Evolutionary conservation across 106 monocot genomes (phyloP).

Genomic region (Chionographis japonica): DNA sequence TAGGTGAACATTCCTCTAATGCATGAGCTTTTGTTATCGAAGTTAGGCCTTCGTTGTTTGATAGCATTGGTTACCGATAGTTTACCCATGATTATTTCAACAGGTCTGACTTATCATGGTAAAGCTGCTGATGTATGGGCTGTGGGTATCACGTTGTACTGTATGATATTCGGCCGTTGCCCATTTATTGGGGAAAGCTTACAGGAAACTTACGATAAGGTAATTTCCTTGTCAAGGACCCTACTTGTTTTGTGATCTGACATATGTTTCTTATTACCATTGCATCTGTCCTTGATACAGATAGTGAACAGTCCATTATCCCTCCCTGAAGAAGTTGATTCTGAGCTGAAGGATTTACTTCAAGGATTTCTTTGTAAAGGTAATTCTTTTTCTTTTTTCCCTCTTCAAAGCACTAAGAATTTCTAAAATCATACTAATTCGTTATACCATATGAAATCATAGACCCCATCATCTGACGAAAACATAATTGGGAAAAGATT

Average conservation of each 20-base stretch:
- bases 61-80: too few relatives aligned
- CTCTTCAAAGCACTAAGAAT: too few relatives aligned
- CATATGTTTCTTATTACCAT: too few relatives aligned
- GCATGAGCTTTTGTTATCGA: background rate
- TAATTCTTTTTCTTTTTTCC: background rate
- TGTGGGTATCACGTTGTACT: slow-evolving; percentile 58
- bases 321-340: slow-evolving; percentile 41
- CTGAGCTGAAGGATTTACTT: slow-evolving; percentile 37
- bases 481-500: too few relatives aligned
- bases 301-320: slow-evolving; percentile 34
- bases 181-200: slow-evolving; percentile 59
- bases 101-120: slow-evolving; percentile 42
- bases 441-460: too few relatives aligned
- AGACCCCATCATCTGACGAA: too few relatives aligned
- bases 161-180: slow-evolving; percentile 52
- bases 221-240: slow-evolving; percentile 1
- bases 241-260: background rate
- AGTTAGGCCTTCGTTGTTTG: too few relatives aligned
- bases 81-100: background rate
- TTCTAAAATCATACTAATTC: too few relatives aligned
- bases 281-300: slow-evolving; percentile 13
- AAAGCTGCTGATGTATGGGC: slow-evolving; percentile 70
- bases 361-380: slow-evolving; percentile 57
- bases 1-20: slow-evolving; percentile 7
- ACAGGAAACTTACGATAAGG: slow-evolving; percentile 72